phyloP scores from a whole-genome alignment of 1,139 yeast genomes.

The Hyphopichia burtonii region DNA sequence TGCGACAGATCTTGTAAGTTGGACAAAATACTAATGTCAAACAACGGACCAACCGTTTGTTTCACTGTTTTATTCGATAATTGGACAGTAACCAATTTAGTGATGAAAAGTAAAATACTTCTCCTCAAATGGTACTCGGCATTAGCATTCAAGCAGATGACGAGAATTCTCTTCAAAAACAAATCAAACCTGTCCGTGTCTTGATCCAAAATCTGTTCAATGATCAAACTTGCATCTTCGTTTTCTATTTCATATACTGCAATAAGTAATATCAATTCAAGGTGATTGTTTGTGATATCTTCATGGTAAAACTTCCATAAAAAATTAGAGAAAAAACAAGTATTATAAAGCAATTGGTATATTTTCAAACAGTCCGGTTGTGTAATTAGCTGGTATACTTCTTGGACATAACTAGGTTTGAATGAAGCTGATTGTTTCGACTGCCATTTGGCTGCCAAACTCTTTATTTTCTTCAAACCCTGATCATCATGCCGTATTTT shows the following conservation, averaged over 20 bases:
- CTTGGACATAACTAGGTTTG: not conserved
- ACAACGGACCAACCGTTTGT: slow-evolving; percentile 27
- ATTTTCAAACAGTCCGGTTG: not conserved
- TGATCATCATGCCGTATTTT: not conserved
- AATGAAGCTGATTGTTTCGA: not conserved
- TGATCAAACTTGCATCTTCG: slow-evolving; percentile 2
- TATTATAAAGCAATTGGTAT: not conserved
- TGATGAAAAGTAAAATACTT: slow-evolving; percentile 4
- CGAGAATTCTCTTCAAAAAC: slow-evolving; percentile 21
- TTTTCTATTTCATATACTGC: slow-evolving; percentile 9
- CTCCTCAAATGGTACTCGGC: slow-evolving; percentile 5
- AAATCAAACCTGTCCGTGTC: slow-evolving; percentile 14
- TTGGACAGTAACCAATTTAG: slow-evolving; percentile 4
- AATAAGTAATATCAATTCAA: slow-evolving; percentile 29
- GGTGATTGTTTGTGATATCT: slow-evolving; percentile 38
- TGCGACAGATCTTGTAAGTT: too few species aligned
- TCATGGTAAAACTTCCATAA: slow-evolving; percentile 42
- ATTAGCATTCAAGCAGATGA: slow-evolving; percentile 7
- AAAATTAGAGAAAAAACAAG: slow-evolving; percentile 12
- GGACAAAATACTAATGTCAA: slow-evolving; percentile 38
- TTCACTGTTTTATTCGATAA: slow-evolving; percentile 14
- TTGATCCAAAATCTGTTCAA: not conserved
- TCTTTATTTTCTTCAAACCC: not conserved
- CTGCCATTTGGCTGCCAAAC: not conserved
- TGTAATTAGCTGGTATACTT: not conserved